Conservation (phyloP, 805 yeast species). For the Nakazawaea peltata region DNA sequence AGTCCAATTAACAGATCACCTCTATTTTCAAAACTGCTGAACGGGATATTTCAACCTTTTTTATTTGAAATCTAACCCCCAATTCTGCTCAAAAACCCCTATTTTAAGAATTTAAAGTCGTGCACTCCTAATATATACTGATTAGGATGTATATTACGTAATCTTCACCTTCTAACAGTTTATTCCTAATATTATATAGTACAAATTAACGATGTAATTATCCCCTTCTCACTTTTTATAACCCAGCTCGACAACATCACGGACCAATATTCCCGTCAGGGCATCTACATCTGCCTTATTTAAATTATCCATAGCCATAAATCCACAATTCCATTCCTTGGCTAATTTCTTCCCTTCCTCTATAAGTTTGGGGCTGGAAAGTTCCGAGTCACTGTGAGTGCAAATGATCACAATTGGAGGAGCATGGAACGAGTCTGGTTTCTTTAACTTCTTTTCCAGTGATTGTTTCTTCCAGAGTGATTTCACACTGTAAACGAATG, state of each 20-base stretch:
- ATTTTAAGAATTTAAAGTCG: no score
- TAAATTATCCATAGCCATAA: conserved; percentile 52
- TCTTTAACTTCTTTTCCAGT: not conserved
- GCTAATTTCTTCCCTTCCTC: conserved; percentile 54
- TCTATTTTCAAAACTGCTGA: no score
- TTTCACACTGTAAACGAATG: conserved; percentile 48
- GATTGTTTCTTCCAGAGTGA: conserved; percentile 43
- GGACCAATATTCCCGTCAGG: conserved; percentile 44
- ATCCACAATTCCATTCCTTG: conserved; percentile 55
- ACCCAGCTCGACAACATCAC: conserved; percentile 44
- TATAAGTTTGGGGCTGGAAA: conserved; percentile 53
- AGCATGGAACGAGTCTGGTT: conserved; percentile 1
- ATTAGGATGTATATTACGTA: no score
- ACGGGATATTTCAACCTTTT: no score
- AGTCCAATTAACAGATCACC: no score
- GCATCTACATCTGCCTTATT: conserved; percentile 46
- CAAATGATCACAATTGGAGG: conserved; percentile 68
- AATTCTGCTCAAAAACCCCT: no score
- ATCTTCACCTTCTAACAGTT: no score
- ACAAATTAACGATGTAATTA: no score
- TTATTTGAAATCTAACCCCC: no score
- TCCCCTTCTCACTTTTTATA: no score
- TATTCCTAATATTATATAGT: no score
- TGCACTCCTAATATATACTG: no score
- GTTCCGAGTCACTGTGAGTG: conserved; percentile 49